Evolutionary conservation across 2,329 filamentous ascomycete species (phyloP).

Genomic region (Seiridium cupressi): DNA sequence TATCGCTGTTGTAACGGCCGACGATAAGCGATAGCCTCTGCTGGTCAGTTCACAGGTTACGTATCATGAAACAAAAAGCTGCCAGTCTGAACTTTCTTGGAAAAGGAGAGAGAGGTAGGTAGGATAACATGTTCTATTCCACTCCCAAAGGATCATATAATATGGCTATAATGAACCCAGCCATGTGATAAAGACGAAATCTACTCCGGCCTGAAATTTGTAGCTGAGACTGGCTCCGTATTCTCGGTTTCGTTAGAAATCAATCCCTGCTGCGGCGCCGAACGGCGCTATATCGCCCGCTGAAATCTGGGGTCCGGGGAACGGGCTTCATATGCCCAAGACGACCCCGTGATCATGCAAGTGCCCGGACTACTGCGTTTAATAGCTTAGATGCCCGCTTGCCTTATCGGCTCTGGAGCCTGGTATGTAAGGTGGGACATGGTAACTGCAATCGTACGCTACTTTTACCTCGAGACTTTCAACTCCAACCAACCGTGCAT

Average conservation of each 20-base stretch:
- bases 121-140: too few species aligned
- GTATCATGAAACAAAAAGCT: not conserved
- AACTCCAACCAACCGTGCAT: not conserved
- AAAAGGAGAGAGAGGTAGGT: too few species aligned
- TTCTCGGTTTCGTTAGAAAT: not conserved
- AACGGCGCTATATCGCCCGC: not conserved
- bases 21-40: not conserved
- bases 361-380: not conserved
- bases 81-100: not conserved
- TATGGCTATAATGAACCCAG: too few species aligned
- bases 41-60: not conserved
- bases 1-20: not conserved
- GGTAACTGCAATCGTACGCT: not conserved
- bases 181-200: too few species aligned
- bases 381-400: not conserved
- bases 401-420: not conserved
- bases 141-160: too few species aligned
- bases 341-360: not conserved
- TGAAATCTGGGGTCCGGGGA: slow-evolving; percentile 2
- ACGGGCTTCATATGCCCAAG: not conserved
- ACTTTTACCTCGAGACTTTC: not conserved
- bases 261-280: not conserved
- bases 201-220: too few species aligned
- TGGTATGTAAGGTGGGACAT: not conserved
- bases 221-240: not conserved